Evolutionary conservation across 768 basidiomycete genomes (phyloP), one percentile per base, ranked within the genome.

Genomic region (Xerocomus brunneocitrinus): DNA sequence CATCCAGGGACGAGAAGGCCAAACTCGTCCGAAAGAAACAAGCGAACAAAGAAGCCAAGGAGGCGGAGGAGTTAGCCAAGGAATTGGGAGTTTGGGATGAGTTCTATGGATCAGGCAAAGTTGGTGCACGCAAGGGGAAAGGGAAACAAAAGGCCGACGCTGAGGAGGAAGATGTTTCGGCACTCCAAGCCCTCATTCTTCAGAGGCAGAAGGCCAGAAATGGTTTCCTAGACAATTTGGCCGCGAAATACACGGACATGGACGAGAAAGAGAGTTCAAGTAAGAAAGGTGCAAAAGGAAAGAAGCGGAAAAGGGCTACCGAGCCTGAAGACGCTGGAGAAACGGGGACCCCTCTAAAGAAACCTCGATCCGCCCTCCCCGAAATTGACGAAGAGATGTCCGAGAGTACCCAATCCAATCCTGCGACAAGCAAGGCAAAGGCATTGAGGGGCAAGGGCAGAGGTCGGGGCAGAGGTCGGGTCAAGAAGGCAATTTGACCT

Each of bases 71-170:
- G 19, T 72, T 86, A 39, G 94, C 94, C 5, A 90, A 84, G 59
- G 90, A 91, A 57, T 71, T 98, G 14, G 94, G 93, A 3, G 89
- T 97, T 9, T 95, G 92, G 91, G 93, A 97, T 52, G 91, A 93
- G 60, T 93, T 93, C 62, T 92, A 89, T 63, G 90, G 88, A 5
- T 82, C 76, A 57, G 90, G 88, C 4, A 89, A 86, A 70, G 68
- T 76, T 2, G 80, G 82, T 7, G 73, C 81, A 34, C 76, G 82
- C 58, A 82, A 81, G 68, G 70, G 71, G 13, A 81, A 81, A 41
- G 74, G 72, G 10, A 84, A 82, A 60, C 74, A 70, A 1, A 84
- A 67, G 63, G 58, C 50, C 57, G 69, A 66, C 1, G 76, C 68
- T 2, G 78, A 73, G 4, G 82, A 80, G 16, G 84, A 81, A 35